Conservation (phyloP, 2,329 filamentous ascomycete species). For the Elsinoe arachidis region DNA sequence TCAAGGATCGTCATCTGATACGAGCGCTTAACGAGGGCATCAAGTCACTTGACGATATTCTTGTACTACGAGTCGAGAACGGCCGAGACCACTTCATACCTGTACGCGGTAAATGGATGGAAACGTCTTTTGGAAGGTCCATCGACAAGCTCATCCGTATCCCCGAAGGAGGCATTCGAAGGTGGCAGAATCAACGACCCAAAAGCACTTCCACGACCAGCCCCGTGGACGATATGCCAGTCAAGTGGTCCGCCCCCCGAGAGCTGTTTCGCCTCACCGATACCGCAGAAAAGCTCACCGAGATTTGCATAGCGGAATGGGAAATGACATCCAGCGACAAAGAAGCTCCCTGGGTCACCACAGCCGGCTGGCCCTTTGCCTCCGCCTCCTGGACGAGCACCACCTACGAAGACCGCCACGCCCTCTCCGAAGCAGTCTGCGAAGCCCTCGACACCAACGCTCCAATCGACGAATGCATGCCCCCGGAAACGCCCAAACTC, state of each 20-base stretch:
- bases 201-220: slow-evolving; percentile 16
- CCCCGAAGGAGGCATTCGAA: slow-evolving; percentile 69
- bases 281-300: slow-evolving; percentile 54
- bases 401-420: slow-evolving; percentile 33
- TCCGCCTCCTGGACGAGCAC: slow-evolving; percentile 40
- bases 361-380: slow-evolving; percentile 53
- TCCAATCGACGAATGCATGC: slow-evolving; percentile 53
- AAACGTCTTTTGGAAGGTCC: slow-evolving; percentile 73
- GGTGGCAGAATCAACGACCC: slow-evolving; percentile 52
- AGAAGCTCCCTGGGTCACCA: slow-evolving; percentile 45
- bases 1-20: slow-evolving; percentile 56
- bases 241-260: slow-evolving; percentile 72
- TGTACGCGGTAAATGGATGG: slow-evolving; percentile 67
- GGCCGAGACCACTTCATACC: slow-evolving; percentile 91
- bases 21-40: slow-evolving; percentile 62
- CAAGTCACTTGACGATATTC: slow-evolving; percentile 66
- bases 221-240: slow-evolving; percentile 29
- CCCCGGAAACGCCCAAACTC: slow-evolving; percentile 52
- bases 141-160: slow-evolving; percentile 83
- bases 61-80: slow-evolving; percentile 73
- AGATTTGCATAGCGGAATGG: slow-evolving; percentile 54
- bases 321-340: slow-evolving; percentile 44
- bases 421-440: slow-evolving; percentile 37
- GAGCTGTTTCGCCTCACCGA: slow-evolving; percentile 88
- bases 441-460: slow-evolving; percentile 66